Evolutionary conservation across 305 asterid genomes (phyloP).

Genomic region (Ajuga reptans): DNA sequence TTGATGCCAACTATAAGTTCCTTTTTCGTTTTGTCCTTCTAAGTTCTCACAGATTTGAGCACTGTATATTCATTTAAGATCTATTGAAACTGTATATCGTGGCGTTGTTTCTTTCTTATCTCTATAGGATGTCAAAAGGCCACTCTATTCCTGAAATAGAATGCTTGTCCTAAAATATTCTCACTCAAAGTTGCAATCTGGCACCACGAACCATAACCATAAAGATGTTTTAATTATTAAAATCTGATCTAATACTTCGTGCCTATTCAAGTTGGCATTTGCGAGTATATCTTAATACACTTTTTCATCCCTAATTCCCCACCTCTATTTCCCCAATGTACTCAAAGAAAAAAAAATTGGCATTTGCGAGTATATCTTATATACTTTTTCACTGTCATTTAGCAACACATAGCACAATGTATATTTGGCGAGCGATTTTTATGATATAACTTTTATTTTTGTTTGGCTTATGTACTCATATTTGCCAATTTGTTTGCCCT

Average conservation of each 20-base stretch:
- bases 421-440: neutral
- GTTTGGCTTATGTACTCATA: slow-evolving; percentile 16
- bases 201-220: neutral
- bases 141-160: neutral
- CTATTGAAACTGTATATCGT: neutral
- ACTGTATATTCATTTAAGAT: neutral
- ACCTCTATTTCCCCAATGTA: too few relatives aligned
- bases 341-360: too few relatives aligned
- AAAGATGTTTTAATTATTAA: neutral
- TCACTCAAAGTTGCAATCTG: neutral
- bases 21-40: neutral
- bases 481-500: slow-evolving; percentile 25
- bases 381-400: neutral
- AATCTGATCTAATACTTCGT: too few relatives aligned
- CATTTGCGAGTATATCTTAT: neutral
- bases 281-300: too few relatives aligned
- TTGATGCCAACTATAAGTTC: slow-evolving; percentile 4
- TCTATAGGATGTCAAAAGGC: too few relatives aligned
- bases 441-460: neutral
- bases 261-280: too few relatives aligned
- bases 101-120: neutral
- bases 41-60: neutral
- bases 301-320: too few relatives aligned
- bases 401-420: neutral
- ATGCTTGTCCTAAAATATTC: neutral